Evolutionary conservation across 352 stramenopile genomes (phyloP), one percentile per base, ranked within the genome.

Genomic region (Aphanomyces stellatus): DNA sequence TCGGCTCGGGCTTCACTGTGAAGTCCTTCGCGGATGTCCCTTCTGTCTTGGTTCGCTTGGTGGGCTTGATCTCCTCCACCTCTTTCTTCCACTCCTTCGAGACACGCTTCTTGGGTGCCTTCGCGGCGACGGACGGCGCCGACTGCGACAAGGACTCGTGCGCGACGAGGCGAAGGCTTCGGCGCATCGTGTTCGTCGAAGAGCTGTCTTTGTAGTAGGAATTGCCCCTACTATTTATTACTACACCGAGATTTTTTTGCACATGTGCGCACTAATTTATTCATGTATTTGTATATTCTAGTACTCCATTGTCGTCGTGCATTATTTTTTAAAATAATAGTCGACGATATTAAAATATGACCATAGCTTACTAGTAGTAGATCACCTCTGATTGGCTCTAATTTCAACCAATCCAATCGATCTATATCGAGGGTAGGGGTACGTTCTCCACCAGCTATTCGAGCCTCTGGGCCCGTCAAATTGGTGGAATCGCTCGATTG

Each of bases 371-470:
- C 7, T 17, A 30, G 19, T 35, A 37, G 49, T 24, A 19, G 13
- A 35, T 15, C 19, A 30, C 49, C 17, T 35, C 13, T n/a, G 25
- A 57, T 57, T 40, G 30, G 25, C 2, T 57, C 6, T 22, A 35
- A 24, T 34, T 33, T 57, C 7, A 17, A 57, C 49, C 30, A 57
- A 37, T 37, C 49, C 22, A 35, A 30, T 30, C 4, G 49, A 30
- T 13, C 24, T 22, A 57, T 37, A 35, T 13, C 13, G 8, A 34
- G 7, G 49, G 25, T n/a, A 40, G 25, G 30, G 30, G 25, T 22
- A 33, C 25, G 30, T 57, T 57, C 49, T 57, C 49, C 49, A 57
- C 49, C 49, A 57, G 49, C 49, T 37, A 57, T 33, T 37, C 49
- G 19, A 53, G n/a, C 11, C 37, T n/a, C n/a, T n/a, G n/a, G n/a